Base-by-base conservation (phyloP, 345 rosid species). In the Psidium guajava region DNA sequence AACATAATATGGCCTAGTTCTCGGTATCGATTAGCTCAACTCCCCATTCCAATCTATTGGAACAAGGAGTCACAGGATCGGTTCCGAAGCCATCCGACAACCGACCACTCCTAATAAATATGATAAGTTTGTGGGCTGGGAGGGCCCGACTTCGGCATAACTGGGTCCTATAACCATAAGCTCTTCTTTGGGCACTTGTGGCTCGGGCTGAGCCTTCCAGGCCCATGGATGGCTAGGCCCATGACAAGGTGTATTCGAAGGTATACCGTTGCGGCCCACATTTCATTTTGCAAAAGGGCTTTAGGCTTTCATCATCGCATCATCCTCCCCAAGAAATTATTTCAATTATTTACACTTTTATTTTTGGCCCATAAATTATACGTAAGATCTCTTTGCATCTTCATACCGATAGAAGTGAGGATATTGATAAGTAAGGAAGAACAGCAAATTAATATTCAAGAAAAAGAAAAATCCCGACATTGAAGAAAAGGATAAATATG, bases 131-230 rank as follows among this genome's bases (percentile, higher is more conserved):
- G 24, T 32, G 44, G 44, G 24, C 6, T 0, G 0, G 42, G 77
- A 69, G 32, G 22, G 44, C 47, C 21, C 8, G 2, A 11, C 22
- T 16, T 64, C 24, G 75, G 44, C 75, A 25, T 32, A 69, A 69
- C 12, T 5, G 9, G 24, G 18, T 18, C 44, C 15, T 32, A 18
- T 3, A 69, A 69, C 8, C 12, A 32, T 16, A 64, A 69, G 13
- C 13, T 69, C 10, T 36, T 22, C 47, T 69, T 2, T 32, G 6
- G 77, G 47, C 77, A 69, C 47, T 69, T 18, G 42, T 0, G 2
- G 75, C 11, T 61, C 2, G 22, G 0, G 47, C 1, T 0, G 25
- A 69, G 47, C 77, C 14, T 18, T 0, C 2, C 0, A 0, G 3
- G 77, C 12, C 77, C 36, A 69, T 32, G 77, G 47, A 69, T 32